Evolutionary conservation across 257 asterid species (phyloP), one percentile per base, ranked within the genome.

Genomic region (Lavandula angustifolia): DNA sequence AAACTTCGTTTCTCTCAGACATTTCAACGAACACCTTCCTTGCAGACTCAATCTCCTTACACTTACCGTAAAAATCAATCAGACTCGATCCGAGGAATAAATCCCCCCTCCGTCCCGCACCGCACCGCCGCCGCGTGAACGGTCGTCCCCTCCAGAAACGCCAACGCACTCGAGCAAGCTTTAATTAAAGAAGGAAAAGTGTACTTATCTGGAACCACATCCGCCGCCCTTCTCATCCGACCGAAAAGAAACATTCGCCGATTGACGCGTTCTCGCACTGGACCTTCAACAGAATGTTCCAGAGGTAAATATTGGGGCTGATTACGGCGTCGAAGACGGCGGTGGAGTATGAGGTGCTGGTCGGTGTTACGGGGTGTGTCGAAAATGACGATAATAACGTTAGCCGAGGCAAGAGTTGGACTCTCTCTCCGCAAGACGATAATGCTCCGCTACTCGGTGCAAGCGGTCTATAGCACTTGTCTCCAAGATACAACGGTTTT

Each of bases 61-160:
- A 89, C 67, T 87, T 86, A 0, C 95, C 92, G 51, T 86, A 89
- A 27, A 86, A 85, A 75, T 82, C 83, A 73, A 89, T 66, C 87
- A 89, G 76, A 54, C 87, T 78, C 12, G 96, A 82, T 5, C 92
- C 88, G 22, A 84, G 79, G 60, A 75, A 79, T 73, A 81, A 85
- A 34, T 82, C 86, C 37, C 63, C 63, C 57, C 5, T 71, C 77
- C n/a, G 69, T 62, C 69, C 96, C 95, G 46, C 68, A 81, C 81
- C 80, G 77, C 64, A 86, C 51, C 40, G 73, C 49, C 58, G 74
- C 46, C 35, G 87, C 96, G 60, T 89, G 96, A 64, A 86, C 31
- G n/a, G 67, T 38, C 71, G 66, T 66, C 22, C 96, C 96, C 73
- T 82, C 91, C 73, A 71, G 71, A 80, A 84, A 74, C 5, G 85